These are phyloP conservation scores for Cladosporium sp. DNA, from an alignment of 2,329 filamentous ascomycete genomes.

Conservation along the genomic window DNA sequence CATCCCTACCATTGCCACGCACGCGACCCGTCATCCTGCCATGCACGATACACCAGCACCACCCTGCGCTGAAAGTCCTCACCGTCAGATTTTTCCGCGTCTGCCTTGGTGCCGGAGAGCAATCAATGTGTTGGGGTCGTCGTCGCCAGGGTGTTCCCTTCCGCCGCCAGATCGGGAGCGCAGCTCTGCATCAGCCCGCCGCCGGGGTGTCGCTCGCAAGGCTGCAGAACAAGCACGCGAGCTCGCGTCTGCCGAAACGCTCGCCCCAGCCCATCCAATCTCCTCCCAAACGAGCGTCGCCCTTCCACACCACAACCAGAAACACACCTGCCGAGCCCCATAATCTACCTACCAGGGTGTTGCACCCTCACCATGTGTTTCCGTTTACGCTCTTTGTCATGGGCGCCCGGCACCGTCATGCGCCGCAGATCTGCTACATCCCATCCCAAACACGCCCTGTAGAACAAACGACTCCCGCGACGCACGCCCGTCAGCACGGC, in stretches of 20 bases:
- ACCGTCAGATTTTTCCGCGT: background rate
- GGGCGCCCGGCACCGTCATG: background rate
- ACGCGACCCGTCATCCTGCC: constrained; percentile 4
- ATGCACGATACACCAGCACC: constrained; percentile 4
- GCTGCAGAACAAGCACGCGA: constrained; percentile 9
- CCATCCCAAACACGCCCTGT: background rate
- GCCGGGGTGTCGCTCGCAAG: constrained; percentile 6
- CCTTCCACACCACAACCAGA: background rate
- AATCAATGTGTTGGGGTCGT: background rate
- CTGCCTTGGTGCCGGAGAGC: background rate
- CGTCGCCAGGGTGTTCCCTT: background rate
- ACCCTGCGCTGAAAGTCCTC: background rate
- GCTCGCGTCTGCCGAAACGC: constrained; percentile 8
- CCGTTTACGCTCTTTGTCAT: background rate
- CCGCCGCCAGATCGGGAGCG: background rate
- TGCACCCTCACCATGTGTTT: background rate
- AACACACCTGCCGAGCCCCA: constrained; percentile 2
- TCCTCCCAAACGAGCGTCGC: constrained; percentile 9
- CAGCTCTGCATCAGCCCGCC: constrained; percentile 1
- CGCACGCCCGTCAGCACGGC: constrained; percentile 5
- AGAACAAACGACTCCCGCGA: constrained; percentile 1
- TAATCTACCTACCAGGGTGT: background rate
- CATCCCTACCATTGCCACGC: constrained; percentile 8
- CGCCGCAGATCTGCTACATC: background rate
- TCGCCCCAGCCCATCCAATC: constrained; percentile 7